These are phyloP conservation scores for Centrapalus pauciflorus DNA, from an alignment of 129 eudicot genomes.

Conservation along the genomic window DNA sequence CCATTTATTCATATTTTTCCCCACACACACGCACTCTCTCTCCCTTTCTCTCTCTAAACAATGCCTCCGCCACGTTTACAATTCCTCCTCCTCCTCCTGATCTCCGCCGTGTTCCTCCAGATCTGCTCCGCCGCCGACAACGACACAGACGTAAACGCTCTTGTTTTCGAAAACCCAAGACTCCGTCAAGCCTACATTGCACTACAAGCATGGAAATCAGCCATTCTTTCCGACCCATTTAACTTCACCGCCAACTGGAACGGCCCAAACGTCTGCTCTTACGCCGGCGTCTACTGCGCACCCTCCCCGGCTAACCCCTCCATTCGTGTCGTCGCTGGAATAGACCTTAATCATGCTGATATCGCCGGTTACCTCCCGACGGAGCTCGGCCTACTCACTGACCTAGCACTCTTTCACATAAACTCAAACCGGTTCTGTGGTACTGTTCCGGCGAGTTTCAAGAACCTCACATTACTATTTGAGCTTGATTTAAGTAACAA, in stretches of 20 bases:
- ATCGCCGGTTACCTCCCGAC: conserved; percentile 49
- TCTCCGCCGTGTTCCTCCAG: conserved; percentile 28
- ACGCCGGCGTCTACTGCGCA: conserved; percentile 58
- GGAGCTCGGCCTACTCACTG: conserved; percentile 53
- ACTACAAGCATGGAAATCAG: conserved; percentile 64
- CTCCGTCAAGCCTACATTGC: conserved; percentile 75
- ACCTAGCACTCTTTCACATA: conserved; percentile 56
- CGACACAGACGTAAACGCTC: conserved; percentile 8
- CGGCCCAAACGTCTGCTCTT: conserved; percentile 68
- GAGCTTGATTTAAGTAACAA: conserved; percentile 75
- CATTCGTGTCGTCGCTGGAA: conserved; percentile 54
- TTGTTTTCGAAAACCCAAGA: conserved; percentile 50
- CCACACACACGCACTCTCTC: not conserved
- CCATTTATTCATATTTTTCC: conserved; percentile 21
- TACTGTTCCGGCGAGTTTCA: conserved; percentile 37
- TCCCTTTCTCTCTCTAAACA: conserved; percentile 8
- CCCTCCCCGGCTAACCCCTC: conserved; percentile 38
- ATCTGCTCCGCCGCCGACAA: conserved; percentile 6
- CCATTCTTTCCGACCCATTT: conserved; percentile 60
- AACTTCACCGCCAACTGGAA: conserved; percentile 71
- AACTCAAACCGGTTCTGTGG: conserved; percentile 67
- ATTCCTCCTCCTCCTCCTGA: conserved; percentile 19
- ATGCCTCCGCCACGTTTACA: conserved; percentile 31
- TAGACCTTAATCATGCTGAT: conserved; percentile 62
- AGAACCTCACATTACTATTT: conserved; percentile 28